Percentiles rank a stretch among this genome's conserved stretches.
Evolutionary conservation across 2,329 filamentous ascomycete species (phyloP).

Genomic region (Trichoderma cornu-damae): DNA sequence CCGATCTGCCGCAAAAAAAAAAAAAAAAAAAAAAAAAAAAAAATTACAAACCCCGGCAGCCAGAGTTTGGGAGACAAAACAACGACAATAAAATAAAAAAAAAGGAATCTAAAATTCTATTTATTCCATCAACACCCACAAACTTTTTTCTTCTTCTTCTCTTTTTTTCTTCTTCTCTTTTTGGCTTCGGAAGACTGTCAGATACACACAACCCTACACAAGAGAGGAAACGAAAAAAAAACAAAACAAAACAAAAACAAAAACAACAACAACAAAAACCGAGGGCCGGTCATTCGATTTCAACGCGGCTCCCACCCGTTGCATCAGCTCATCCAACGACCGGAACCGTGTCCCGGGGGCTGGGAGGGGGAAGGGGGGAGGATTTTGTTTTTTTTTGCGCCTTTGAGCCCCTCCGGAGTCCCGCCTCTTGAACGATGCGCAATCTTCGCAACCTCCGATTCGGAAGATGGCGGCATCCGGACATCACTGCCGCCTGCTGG

Average conservation of each 20-base stretch:
- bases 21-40: conserved; percentile 4
- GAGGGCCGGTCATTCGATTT: not conserved
- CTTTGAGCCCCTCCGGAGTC: conserved; percentile 15
- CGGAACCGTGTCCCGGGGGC: not conserved
- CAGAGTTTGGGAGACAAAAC: not conserved
- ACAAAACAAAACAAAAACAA: not conserved
- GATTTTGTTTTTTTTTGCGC: not conserved
- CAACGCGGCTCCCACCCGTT: not conserved
- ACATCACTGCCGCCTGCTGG: conserved; percentile 77
- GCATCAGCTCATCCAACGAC: conserved; percentile 2
- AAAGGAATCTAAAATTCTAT: no score
- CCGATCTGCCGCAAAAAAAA: conserved; percentile 21
- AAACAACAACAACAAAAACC: not conserved
- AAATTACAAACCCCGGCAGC: no score
- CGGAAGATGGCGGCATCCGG: conserved; percentile 56
- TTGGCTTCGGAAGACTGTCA: not conserved
- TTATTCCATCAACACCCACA: not conserved
- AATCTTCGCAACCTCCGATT: conserved; percentile 78
- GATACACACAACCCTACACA: not conserved
- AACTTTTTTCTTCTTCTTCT: no score
- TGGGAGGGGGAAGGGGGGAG: no score
- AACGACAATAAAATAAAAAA: not conserved
- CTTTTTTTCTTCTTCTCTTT: no score
- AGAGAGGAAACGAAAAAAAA: not conserved
- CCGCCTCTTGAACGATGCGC: conserved; percentile 57